Conservation (phyloP, 345 rosid species). For the Sisymbrium irio region DNA sequence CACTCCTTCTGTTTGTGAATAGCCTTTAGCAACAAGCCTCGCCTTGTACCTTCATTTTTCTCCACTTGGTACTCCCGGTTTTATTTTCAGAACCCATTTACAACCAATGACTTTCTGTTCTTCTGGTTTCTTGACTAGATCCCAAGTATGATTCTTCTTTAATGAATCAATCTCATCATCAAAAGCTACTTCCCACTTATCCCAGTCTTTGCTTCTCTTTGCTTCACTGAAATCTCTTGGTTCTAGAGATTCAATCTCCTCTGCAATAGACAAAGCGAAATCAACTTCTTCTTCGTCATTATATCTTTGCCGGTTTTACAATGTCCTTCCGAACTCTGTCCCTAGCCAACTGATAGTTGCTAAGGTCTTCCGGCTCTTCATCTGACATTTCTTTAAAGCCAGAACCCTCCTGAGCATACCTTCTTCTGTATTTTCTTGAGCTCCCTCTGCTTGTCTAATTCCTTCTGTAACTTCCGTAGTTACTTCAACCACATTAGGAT, state of each 20-base stretch:
- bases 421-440: no score
- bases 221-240: neutral
- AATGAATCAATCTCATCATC: neutral
- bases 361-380: no score
- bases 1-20: neutral
- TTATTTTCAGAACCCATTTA: neutral
- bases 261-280: neutral
- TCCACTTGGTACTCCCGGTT: neutral
- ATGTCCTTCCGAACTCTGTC: neutral
- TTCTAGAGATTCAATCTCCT: neutral
- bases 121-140: no score
- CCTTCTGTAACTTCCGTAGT: no score
- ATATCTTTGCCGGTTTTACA: neutral
- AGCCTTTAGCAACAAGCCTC: neutral
- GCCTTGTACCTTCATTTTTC: neutral
- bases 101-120: neutral
- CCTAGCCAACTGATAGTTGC: neutral
- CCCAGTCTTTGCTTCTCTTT: neutral
- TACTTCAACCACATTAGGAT: no score
- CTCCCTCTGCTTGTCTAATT: no score
- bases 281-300: neutral
- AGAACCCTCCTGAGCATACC: no score
- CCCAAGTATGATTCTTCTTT: neutral
- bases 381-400: no score
- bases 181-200: neutral